These are phyloP conservation scores for Fraxinus nigra DNA, from an alignment of 305 asterid genomes.

Conservation along the genomic window DNA sequence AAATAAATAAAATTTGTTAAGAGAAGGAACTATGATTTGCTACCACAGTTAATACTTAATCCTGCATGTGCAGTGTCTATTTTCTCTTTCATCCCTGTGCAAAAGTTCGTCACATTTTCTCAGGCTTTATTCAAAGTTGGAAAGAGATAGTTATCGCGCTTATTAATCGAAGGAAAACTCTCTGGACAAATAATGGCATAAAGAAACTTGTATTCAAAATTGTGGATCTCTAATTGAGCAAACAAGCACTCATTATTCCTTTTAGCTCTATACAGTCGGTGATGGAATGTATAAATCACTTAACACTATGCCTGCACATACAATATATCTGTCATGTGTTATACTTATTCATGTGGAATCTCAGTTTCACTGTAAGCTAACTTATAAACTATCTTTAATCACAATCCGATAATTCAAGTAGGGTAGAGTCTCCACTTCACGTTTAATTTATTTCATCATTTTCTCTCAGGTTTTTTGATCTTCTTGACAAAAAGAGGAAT, in stretches of 20 bases:
- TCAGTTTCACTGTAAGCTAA: neutral
- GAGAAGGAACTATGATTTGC: neutral
- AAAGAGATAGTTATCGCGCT: neutral
- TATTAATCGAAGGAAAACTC: neutral
- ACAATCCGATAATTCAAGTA: neutral
- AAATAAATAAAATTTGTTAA: neutral
- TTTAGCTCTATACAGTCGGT: neutral
- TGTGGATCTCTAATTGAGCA: neutral
- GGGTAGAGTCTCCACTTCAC: neutral
- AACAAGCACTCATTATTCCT: neutral
- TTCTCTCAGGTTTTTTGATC: slow-evolving; percentile 58
- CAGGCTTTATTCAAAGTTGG: neutral
- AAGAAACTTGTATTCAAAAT: neutral
- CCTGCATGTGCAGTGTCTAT: neutral
- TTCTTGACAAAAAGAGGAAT: slow-evolving; percentile 66
- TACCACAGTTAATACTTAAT: too few species aligned
- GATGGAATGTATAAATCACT: neutral
- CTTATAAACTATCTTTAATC: neutral
- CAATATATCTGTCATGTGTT: neutral
- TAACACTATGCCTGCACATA: neutral
- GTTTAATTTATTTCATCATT: neutral
- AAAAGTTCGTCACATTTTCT: neutral
- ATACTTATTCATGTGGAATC: neutral
- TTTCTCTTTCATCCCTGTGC: neutral
- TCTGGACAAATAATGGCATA: neutral